Conservation (phyloP, 495 filamentous ascomycete genomes). For the Pseudoneurospora amorphoporcata region DNA sequence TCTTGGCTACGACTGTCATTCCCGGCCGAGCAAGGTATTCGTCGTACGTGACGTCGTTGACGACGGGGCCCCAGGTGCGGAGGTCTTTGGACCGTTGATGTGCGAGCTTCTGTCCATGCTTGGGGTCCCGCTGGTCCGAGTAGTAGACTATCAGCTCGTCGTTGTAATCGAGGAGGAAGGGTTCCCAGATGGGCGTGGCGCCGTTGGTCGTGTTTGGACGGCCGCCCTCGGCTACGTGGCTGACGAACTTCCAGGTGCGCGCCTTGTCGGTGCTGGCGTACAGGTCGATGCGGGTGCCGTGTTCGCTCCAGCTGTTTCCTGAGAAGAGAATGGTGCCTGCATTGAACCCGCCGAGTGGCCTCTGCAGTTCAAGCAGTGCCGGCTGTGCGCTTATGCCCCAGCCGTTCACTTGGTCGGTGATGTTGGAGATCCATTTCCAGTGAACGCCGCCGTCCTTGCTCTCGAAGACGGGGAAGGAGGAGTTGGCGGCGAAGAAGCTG, state of each 20-base stretch:
- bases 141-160: constrained; percentile 54
- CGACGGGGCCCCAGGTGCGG: constrained; percentile 44
- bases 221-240: constrained; percentile 54
- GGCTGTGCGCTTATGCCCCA: constrained; percentile 61
- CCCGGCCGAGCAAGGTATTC: constrained; percentile 55
- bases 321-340: constrained; percentile 52
- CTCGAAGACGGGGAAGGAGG: constrained; percentile 57
- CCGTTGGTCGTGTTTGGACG: constrained; percentile 51
- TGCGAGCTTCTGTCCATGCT: constrained; percentile 55
- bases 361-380: constrained; percentile 49
- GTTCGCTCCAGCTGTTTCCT: constrained; percentile 48
- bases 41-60: constrained; percentile 51
- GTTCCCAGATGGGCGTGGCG: constrained; percentile 60
- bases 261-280: constrained; percentile 52
- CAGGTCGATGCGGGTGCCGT: constrained; percentile 52
- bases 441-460: constrained; percentile 50
- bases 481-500: constrained; percentile 47
- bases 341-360: constrained; percentile 43
- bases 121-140: constrained; percentile 56
- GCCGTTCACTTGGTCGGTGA: constrained; percentile 52
- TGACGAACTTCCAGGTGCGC: constrained; percentile 54
- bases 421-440: constrained; percentile 51
- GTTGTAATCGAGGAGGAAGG: constrained; percentile 48
- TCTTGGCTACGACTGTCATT: constrained; percentile 47
- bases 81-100: constrained; percentile 51